Percentiles rank a stretch among this genome's conserved stretches.
Conservation (phyloP, 805 yeast genomes). For the Spathaspora gorwiae region DNA sequence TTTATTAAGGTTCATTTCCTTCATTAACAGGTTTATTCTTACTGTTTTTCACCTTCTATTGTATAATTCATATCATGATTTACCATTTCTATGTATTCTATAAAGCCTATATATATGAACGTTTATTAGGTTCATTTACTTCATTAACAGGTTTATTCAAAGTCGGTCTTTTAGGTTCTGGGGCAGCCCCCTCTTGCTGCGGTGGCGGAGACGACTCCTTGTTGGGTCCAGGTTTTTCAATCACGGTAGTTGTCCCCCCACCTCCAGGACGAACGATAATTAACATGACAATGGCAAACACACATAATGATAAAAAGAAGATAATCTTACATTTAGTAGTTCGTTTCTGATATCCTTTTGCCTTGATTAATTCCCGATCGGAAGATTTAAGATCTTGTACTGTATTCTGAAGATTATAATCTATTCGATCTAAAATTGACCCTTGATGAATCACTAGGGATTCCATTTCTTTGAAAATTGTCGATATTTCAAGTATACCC, state of each 20-base stretch:
- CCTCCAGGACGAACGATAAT: conserved; percentile 62
- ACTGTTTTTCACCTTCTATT: no score
- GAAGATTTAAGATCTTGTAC: conserved; percentile 71
- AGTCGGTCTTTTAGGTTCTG: no score
- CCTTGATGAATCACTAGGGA: conserved; percentile 93
- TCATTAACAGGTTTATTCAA: no score
- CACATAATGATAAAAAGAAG: conserved; percentile 64
- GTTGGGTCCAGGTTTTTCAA: conserved; percentile 22
- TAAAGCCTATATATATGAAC: no score
- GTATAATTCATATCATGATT: no score
- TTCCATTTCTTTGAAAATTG: conserved; percentile 91
- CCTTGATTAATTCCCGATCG: conserved; percentile 69
- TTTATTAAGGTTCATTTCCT: no score
- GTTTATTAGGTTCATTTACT: no score
- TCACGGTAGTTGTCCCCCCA: conserved; percentile 6
- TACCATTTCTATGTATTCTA: no score
- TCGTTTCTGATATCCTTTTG: conserved; percentile 77
- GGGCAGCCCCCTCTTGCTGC: background rate
- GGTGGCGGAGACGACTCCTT: conserved; percentile 10
- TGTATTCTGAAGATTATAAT: conserved; percentile 83
- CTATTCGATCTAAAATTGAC: conserved; percentile 86
- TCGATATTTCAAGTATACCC: conserved; percentile 89
- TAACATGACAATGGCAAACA: conserved; percentile 64
- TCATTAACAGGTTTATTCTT: no score
- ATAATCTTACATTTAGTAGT: conserved; percentile 90